phyloP scores from a whole-genome alignment of 768 basidiomycete species.

The Boletus reticuloceps region DNA sequence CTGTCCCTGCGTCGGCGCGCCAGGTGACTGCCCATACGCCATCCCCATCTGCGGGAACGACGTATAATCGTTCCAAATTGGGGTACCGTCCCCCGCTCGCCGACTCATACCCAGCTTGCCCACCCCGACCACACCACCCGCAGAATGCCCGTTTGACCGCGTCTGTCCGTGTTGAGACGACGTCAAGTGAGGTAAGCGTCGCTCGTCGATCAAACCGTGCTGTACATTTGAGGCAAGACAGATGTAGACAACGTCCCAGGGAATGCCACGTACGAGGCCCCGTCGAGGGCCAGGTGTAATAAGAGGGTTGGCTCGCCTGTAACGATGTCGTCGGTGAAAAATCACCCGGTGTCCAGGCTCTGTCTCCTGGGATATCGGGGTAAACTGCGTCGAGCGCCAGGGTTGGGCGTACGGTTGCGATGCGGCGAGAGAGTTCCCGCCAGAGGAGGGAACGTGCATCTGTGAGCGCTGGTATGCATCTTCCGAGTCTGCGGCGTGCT shows the following conservation, averaged over 20 bases:
- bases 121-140: conserved; percentile 4
- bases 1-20: conserved; percentile 13
- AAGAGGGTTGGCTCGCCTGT: conserved; percentile 23
- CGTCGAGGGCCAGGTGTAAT: conserved; percentile 47
- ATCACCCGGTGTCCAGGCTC: conserved; percentile 8
- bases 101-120: conserved; percentile 20
- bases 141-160: conserved; percentile 16
- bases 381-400: conserved; percentile 30
- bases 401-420: conserved; percentile 25
- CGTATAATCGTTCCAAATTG: conserved; percentile 56
- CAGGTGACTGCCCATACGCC: conserved; percentile 31
- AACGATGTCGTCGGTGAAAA: conserved; percentile 5
- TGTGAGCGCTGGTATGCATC: conserved; percentile 25
- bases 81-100: conserved; percentile 37
- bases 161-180: conserved; percentile 17
- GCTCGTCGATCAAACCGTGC: conserved; percentile 62
- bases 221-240: conserved; percentile 72
- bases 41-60: conserved; percentile 49
- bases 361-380: conserved; percentile 2
- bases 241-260: conserved; percentile 61
- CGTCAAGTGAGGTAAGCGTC: conserved; percentile 26
- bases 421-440: background rate
- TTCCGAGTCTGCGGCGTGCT: conserved; percentile 44
- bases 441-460: conserved; percentile 8
- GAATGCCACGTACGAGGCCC: conserved; percentile 33